Base-by-base conservation (phyloP, 2,329 filamentous ascomycete genomes). In the Cyphellophora europaea region DNA sequence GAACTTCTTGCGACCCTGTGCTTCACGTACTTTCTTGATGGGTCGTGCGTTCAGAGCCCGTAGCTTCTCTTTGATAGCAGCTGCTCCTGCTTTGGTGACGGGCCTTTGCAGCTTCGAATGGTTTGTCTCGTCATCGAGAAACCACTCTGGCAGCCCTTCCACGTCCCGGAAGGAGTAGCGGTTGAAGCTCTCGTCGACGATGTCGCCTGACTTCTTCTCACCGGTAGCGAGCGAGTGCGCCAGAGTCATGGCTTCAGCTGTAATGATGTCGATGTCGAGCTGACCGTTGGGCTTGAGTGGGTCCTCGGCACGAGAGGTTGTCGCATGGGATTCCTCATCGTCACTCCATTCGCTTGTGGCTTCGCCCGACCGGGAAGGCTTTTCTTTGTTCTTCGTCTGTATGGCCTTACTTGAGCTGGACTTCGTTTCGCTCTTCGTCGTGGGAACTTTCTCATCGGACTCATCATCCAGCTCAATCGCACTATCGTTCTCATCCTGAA, bases 21-120 rank as follows among this genome's bases (percentile, higher is more conserved):
- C 91, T 63, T 98, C 91, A 49, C 84, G 82, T 19, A 98, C 91
- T 69, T 98, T 98, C 73, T 98, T 98, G 74, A 96, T 96, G 1
- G 91, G 91, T 19, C 91, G 78, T 5, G 89, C 91, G 57, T 98
- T 96, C 50, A 93, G 74, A 1, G 91, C 88, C 19, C 89, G 82
- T 54, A 83, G 57, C 64, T 98, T 98, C 54, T 95, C 89, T 59
- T 91, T 88, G 66, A 98, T 95, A 2, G 91, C 91, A 11, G 76
- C 71, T 1, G 89, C 88, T 0, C 83, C 93, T 19, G 86, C 86
- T 50, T 91, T 91, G 33, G 80, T 87, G 51, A 93, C 89, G n/a
- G 91, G 93, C 39, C 85, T 82, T 45, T 91, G 79, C 1, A 74
- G 74, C 55, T 80, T 86, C 60, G 88, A 85, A 62, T 98, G 89